Evolutionary conservation across 2,329 filamentous ascomycete species (phyloP), one percentile per base, ranked within the genome.

Genomic region (Trichoderma koningiopsis): DNA sequence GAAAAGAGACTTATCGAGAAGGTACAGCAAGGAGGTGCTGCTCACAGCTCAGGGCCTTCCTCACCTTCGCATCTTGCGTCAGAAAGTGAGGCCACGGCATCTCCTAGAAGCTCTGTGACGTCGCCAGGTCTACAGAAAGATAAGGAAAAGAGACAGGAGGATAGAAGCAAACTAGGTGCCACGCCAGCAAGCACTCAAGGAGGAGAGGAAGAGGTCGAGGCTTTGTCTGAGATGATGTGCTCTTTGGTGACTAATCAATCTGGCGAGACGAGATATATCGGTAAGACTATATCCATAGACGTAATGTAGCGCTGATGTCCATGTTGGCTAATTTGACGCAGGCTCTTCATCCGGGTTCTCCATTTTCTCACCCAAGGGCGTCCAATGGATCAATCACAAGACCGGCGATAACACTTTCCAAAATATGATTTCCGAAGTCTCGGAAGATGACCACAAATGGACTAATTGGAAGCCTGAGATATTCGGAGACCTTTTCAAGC

Each of bases 391-490:
- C 65, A 98, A 97, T 75, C 91, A 96, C 74, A 97, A 96, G 83
- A 98, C 94, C 2, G 96, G 96, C n/a, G 96, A 99, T 77, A 89
- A 86, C 27, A 96, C 94, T 0, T 99, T 99, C 80, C 92, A 97
- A 78, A 88, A 92, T 68, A 98, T 97, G 92, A 97, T 99, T 68
- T 91, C 91, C 2, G 91, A 93, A 64, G 92, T 95, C n/a, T 93
- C 92, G 31, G 89, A 96, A 53, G 93, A 97, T 74, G 93, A 97
- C 75, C 93, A 96, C 80, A 97, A 97, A 78, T 97, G 93, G 92
- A 93, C 93, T 75, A 93, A 96, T 75, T 98, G 96, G 96, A 97
- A 97, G 77, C 94, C 94, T n/a, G 94, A 98, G 77, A 91, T 98
- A 29, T 98, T 98, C 79, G 89, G 91, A 61, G 95, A 98, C 78